Percentiles rank a stretch among this genome's conserved stretches.
These are phyloP conservation scores for Fusarium setosum DNA, from an alignment of 2,329 filamentous ascomycete genomes.

Conservation along the genomic window DNA sequence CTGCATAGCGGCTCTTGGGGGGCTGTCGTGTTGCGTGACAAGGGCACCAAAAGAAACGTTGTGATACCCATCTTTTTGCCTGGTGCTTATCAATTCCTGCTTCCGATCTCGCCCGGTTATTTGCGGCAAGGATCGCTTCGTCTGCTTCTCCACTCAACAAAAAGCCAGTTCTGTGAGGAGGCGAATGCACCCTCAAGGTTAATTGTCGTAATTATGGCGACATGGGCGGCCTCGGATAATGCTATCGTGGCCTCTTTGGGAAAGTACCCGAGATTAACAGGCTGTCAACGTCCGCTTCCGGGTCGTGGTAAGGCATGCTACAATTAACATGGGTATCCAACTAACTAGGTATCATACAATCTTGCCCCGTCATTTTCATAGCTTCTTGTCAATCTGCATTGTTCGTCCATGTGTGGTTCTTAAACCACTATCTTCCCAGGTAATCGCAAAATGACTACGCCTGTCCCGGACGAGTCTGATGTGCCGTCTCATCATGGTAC, in stretches of 20 bases:
- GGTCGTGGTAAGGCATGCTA: no score
- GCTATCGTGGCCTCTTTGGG: no score
- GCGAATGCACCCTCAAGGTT: background rate
- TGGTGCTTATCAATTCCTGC: background rate
- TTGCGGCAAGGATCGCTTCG: background rate
- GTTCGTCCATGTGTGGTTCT: background rate
- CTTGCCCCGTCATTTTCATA: background rate
- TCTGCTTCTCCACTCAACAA: background rate
- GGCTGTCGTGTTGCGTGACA: no score
- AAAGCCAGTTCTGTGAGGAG: background rate
- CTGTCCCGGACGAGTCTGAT: background rate
- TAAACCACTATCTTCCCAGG: no score
- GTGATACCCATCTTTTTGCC: background rate
- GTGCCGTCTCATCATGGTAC: constrained; percentile 10
- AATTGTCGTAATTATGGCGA: background rate
- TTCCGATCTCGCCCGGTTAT: background rate
- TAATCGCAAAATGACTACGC: background rate
- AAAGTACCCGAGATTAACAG: no score
- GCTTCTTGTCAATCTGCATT: background rate
- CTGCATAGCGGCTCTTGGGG: no score
- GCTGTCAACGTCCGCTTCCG: no score
- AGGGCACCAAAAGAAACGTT: background rate
- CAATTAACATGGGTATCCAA: no score
- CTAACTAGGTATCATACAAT: background rate
- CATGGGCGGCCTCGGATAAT: background rate